Evolutionary conservation across 495 filamentous ascomycete genomes (phyloP).

Genomic region (Annulohypoxylon maeteangense): DNA sequence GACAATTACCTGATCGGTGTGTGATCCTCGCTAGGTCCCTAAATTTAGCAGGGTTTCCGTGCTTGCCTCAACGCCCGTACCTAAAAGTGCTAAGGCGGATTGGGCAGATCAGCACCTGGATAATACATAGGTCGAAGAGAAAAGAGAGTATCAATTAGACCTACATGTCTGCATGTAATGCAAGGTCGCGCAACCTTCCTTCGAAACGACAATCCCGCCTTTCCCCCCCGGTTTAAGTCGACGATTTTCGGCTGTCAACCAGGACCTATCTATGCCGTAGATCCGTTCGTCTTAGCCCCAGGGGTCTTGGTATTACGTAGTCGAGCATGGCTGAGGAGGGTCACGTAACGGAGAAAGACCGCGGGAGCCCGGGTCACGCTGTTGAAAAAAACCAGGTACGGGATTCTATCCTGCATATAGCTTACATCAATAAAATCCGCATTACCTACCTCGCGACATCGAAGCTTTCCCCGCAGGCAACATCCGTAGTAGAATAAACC

Average conservation of each 20-base stretch:
- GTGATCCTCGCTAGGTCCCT: constrained; percentile 5
- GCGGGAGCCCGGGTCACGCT: constrained; percentile 15
- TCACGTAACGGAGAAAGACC: constrained; percentile 10
- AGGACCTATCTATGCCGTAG: constrained; percentile 1
- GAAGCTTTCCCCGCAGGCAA: constrained; percentile 38
- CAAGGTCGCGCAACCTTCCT: constrained; percentile 22
- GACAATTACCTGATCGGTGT: constrained; percentile 5
- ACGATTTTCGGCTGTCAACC: neutral
- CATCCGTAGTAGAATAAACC: constrained; percentile 31
- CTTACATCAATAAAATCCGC: constrained; percentile 5
- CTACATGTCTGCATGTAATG: too few relatives aligned
- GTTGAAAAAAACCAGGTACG: constrained; percentile 30
- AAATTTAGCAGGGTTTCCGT: constrained; percentile 29
- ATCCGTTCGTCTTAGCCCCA: constrained; percentile 16
- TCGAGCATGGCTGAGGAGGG: constrained; percentile 14
- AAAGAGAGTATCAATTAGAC: too few relatives aligned
- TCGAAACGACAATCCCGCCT: neutral
- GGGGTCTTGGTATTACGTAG: constrained; percentile 31
- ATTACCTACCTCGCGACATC: too few relatives aligned
- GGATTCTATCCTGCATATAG: neutral
- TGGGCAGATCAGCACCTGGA: neutral
- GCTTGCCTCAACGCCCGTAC: neutral
- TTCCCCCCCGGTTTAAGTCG: neutral
- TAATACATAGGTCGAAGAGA: neutral
- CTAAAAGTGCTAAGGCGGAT: neutral